phyloP scores from a whole-genome alignment of 2,329 filamentous ascomycete genomes.

The Ophiostoma tasmaniense region DNA sequence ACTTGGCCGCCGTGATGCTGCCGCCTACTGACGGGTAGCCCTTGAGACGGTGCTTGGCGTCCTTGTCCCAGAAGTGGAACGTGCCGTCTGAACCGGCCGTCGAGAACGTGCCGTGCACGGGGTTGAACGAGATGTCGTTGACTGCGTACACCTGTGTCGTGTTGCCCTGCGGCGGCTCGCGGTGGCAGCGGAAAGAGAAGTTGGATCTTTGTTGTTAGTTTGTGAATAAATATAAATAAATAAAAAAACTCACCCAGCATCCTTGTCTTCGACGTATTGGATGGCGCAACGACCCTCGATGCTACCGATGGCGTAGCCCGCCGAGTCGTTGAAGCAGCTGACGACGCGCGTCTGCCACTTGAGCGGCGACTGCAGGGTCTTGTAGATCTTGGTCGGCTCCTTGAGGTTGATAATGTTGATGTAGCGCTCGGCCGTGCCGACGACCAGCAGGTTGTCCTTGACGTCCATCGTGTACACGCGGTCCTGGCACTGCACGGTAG shows the following conservation, averaged over 20 bases:
- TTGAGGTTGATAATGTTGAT: slow-evolving; percentile 92
- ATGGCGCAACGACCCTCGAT: slow-evolving; percentile 97
- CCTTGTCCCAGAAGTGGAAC: slow-evolving; percentile 95
- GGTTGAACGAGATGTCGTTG: slow-evolving; percentile 97
- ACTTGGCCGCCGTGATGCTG: slow-evolving; percentile 83
- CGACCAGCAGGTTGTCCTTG: slow-evolving; percentile 75
- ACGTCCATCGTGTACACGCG: slow-evolving; percentile 89
- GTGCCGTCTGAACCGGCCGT: slow-evolving; percentile 93
- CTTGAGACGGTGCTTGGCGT: slow-evolving; percentile 80
- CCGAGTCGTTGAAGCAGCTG: slow-evolving; percentile 86
- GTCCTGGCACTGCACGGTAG: slow-evolving; percentile 60
- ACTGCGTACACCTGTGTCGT: slow-evolving; percentile 86
- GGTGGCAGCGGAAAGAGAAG: slow-evolving; percentile 99
- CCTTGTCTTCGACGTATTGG: slow-evolving; percentile 96
- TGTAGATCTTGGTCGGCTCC: slow-evolving; percentile 86
- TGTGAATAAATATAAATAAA: not conserved
- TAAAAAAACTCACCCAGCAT: slow-evolving; percentile 48
- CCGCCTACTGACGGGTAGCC: slow-evolving; percentile 79
- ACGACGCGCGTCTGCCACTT: slow-evolving; percentile 98
- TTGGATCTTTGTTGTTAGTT: slow-evolving; percentile 54
- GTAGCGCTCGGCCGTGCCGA: slow-evolving; percentile 89
- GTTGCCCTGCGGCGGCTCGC: slow-evolving; percentile 66
- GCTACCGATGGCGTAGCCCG: slow-evolving; percentile 88
- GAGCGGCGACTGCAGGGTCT: slow-evolving; percentile 87
- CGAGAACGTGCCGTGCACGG: slow-evolving; percentile 93